Evolutionary conservation across 2,329 filamentous ascomycete genomes (phyloP), one percentile per base, ranked within the genome.

Genomic region (Alternaria sp.): DNA sequence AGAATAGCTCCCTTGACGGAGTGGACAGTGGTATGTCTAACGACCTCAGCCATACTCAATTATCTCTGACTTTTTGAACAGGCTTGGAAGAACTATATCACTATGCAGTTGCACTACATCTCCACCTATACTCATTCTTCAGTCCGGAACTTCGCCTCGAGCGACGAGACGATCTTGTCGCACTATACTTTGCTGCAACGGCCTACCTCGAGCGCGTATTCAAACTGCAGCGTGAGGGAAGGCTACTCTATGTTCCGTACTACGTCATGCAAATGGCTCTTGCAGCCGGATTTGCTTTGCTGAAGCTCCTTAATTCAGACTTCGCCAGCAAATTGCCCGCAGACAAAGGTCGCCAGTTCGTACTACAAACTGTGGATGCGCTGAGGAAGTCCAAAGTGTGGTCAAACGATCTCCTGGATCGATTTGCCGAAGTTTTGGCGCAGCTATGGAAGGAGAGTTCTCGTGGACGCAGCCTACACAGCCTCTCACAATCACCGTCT

Each of bases 181-280:
- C 89, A 16, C 82, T 94, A 25, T 94, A 91, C 85, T 86, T 89
- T 61, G 89, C 91, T 5, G 88, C 90, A 3, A 87, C 86, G 41
- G 83, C 83, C 61, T 93, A 93, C 72, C 83, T 93, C 22, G 89
- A 92, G 53, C 75, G 77, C 10, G 80, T 81, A 1, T 81, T 84
- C 62, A 85, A 88, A 59, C 81, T 91, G 10, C 56, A 84, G 34
- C 72, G 77, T 54, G 84, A 86, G 8, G 84, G 85, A 50, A 85
- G 90, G 51, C 81, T 93, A 28, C 85, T 85, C 51, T 89, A 91
- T 70, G 86, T 88, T 27, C 90, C 87, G 65, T 92, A 90, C 74
- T 94, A 94, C 77, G 87, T 94, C 54, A 89, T 93, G 74, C 92
- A 94, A 78, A 94, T 94, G 90, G 87, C 93, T 58, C 87, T 94